A percentile compares a stretch with the other conserved stretches of the same genome.
Conservation (phyloP, 2,329 filamentous ascomycete species). For the Xylariales sp. region DNA sequence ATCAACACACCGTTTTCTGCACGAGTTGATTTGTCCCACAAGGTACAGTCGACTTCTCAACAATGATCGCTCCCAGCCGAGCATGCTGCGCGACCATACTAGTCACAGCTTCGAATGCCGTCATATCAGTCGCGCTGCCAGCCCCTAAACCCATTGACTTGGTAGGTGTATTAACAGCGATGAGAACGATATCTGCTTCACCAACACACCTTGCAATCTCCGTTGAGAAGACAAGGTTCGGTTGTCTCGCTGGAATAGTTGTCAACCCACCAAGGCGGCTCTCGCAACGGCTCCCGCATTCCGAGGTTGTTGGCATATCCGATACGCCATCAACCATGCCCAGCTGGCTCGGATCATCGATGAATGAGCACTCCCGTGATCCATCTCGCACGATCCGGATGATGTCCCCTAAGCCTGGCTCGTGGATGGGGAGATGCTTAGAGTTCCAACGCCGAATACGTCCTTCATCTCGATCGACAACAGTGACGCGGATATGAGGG, state of each 20-base stretch:
- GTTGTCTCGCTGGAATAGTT: slow-evolving; percentile 39
- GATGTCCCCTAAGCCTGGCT: slow-evolving; percentile 65
- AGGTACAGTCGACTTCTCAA: slow-evolving; percentile 79
- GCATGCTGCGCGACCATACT: slow-evolving; percentile 63
- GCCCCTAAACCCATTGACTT: slow-evolving; percentile 66
- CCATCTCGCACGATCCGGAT: slow-evolving; percentile 61
- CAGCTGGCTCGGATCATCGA: slow-evolving; percentile 28
- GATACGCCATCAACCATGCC: slow-evolving; percentile 26
- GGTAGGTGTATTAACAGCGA: slow-evolving; percentile 76
- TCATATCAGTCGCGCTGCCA: slow-evolving; percentile 68
- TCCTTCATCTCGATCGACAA: slow-evolving; percentile 64
- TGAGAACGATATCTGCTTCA: slow-evolving; percentile 68
- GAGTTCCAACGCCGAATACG: slow-evolving; percentile 73
- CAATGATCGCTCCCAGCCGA: slow-evolving; percentile 64
- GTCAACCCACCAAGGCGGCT: slow-evolving; percentile 21
- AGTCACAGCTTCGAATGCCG: slow-evolving; percentile 65
- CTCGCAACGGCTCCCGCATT: slow-evolving; percentile 25
- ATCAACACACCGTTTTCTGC: slow-evolving; percentile 54
- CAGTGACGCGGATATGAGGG: slow-evolving; percentile 64
- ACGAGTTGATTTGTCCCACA: slow-evolving; percentile 69
- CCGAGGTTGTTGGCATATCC: slow-evolving; percentile 23
- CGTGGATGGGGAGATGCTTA: slow-evolving; percentile 67
- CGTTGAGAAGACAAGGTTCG: slow-evolving; percentile 72
- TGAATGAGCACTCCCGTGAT: slow-evolving; percentile 37
- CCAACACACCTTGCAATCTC: slow-evolving; percentile 57